These are phyloP conservation scores for Collybia sp. DNA, from an alignment of 768 basidiomycete species.

Conservation along the genomic window DNA sequence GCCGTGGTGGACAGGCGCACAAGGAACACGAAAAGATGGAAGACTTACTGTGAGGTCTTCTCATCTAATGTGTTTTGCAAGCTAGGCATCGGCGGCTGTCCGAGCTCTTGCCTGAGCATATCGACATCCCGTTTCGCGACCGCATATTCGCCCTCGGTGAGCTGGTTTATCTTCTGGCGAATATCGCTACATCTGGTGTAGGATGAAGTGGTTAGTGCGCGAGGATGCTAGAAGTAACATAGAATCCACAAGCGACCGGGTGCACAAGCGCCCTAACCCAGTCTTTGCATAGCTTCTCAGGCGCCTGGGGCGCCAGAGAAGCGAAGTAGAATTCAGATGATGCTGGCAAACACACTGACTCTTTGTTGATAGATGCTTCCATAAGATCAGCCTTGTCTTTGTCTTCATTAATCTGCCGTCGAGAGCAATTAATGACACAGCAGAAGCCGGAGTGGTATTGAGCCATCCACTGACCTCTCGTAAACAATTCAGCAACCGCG, in stretches of 20 bases:
- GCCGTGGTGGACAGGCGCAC: no score
- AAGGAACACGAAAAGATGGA: conserved; percentile 5
- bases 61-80: conserved; percentile 74
- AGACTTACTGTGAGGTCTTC: conserved; percentile 46
- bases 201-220: not conserved
- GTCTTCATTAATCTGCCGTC: conserved; percentile 68
- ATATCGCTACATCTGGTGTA: conserved; percentile 56
- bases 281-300: no score
- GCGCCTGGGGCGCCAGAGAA: not conserved
- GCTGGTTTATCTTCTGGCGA: conserved; percentile 55
- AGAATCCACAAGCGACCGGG: no score
- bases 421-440: conserved; percentile 6
- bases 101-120: conserved; percentile 67
- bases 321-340: conserved; percentile 4
- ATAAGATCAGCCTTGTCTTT: conserved; percentile 53
- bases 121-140: conserved; percentile 75
- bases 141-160: conserved; percentile 77
- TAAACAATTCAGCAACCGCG: conserved; percentile 60
- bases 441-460: not conserved
- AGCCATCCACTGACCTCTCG: conserved; percentile 47
- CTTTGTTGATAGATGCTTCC: conserved; percentile 43
- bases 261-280: no score
- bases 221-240: no score
- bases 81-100: conserved; percentile 68
- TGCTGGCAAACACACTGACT: conserved; percentile 37